Evolutionary conservation across 192 early-diverging fungal genomes (phyloP).

Genomic region (Allomyces javanicus): DNA sequence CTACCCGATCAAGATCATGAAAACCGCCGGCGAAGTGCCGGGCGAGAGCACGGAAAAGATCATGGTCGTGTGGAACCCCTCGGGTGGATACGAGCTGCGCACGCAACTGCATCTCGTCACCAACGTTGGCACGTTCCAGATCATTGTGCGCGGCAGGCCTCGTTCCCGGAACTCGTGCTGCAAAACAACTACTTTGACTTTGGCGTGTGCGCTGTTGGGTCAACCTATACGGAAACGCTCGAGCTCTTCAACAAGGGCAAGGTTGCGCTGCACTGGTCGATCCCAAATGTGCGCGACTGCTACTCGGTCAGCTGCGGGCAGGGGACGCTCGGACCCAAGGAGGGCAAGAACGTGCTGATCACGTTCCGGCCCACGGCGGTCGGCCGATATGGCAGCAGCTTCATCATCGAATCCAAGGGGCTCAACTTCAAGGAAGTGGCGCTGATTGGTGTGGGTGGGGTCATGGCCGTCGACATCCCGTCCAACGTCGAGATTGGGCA

Average conservation of each 20-base stretch:
- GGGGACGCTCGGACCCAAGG: constrained; percentile 26
- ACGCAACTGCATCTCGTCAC: constrained; percentile 28
- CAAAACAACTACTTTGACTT: constrained; percentile 33
- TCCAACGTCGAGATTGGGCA: constrained; percentile 22
- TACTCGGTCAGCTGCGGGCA: constrained; percentile 13
- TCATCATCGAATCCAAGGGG: constrained; percentile 39
- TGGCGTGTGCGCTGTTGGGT: constrained; percentile 36
- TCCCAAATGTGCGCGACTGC: constrained; percentile 26
- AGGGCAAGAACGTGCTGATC: constrained; percentile 21
- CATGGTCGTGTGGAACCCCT: constrained; percentile 30
- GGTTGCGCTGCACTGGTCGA: constrained; percentile 31
- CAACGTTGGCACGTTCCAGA: constrained; percentile 36
- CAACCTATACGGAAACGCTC: constrained; percentile 25
- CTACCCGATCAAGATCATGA: constrained; percentile 35
- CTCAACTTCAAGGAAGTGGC: constrained; percentile 42
- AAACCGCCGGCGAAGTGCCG: constrained; percentile 14
- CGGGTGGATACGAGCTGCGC: constrained; percentile 38
- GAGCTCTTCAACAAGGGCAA: constrained; percentile 31
- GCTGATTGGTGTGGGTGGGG: constrained; percentile 34
- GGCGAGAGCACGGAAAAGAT: constrained; percentile 21
- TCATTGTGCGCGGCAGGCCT: constrained; percentile 30
- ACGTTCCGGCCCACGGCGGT: constrained; percentile 23
- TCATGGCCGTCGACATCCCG: constrained; percentile 32
- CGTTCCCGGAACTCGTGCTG: constrained; percentile 35
- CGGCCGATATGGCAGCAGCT: constrained; percentile 23